These are phyloP conservation scores for Candida montana DNA, from an alignment of 805 yeast species.

Conservation along the genomic window DNA sequence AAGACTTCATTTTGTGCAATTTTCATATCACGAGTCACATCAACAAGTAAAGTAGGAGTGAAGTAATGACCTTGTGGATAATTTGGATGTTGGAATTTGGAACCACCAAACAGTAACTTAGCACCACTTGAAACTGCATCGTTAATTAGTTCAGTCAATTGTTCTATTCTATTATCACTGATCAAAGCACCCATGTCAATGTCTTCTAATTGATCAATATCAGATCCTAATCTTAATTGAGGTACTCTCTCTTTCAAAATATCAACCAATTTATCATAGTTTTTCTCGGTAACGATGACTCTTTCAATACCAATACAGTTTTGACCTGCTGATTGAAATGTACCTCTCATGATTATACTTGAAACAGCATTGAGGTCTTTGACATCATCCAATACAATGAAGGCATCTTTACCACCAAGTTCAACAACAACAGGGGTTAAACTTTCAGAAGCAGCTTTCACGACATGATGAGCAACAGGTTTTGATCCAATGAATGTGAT, in stretches of 20 bases:
- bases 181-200: constrained; percentile 97
- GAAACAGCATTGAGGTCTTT: constrained; percentile 53
- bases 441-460: constrained; percentile 75
- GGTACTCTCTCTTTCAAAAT: constrained; percentile 55
- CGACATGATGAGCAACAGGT: constrained; percentile 87
- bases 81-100: constrained; percentile 75
- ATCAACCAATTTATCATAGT: constrained; percentile 57
- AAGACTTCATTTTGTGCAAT: constrained; percentile 90
- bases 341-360: constrained; percentile 86
- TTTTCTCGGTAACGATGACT: constrained; percentile 70
- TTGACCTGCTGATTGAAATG: constrained; percentile 96
- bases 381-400: constrained; percentile 79
- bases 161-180: constrained; percentile 65
- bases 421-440: constrained; percentile 94
- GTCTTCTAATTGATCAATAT: constrained; percentile 83
- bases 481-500: constrained; percentile 95
- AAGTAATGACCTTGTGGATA: constrained; percentile 96
- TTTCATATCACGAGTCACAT: constrained; percentile 69
- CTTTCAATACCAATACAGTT: constrained; percentile 97
- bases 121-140: constrained; percentile 86
- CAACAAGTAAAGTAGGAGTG: constrained; percentile 81
- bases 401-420: constrained; percentile 94
- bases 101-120: constrained; percentile 72
- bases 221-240: constrained; percentile 74
- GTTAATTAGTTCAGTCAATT: constrained; percentile 57